Evolutionary conservation across 345 rosid species (phyloP), one percentile per base, ranked within the genome.

Genomic region (Hevea brasiliensis): DNA sequence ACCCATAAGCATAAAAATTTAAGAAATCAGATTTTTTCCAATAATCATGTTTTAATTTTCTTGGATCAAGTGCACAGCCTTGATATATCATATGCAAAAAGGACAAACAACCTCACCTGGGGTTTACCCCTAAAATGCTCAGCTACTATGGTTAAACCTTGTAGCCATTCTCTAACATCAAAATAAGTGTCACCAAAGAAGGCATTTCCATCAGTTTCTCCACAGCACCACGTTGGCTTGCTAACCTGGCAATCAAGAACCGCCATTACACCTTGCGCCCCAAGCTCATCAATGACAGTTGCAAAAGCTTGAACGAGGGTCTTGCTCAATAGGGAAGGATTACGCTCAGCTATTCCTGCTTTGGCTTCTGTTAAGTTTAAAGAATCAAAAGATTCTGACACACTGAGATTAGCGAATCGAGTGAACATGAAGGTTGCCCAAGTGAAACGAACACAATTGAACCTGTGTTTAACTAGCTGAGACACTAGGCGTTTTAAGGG

Each of bases 251-350:
- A 73, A 61, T 78, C 81, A 53, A 77, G 76, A 37, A 72, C 14
- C 7, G 47, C 17, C 76, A 72, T 60, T 12, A 77, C 42, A 9
- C 76, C 74, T 9, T 77, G 74, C 9, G 12, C 29, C 10, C 80
- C 85, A 12, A 81, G 72, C 57, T 62, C 78, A 55, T 69, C 77
- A 71, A 83, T 61, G 1, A 77, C 85, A 8, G 72, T 27, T 13
- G 68, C 75, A 44, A 61, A 85, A 27, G 83, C 86, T 51, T 72
- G 50, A 63, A 74, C 8, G 1, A 40, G 74, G 0, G 83, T 76
- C 81, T 55, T 67, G 58, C 21, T n/a, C 64, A 77, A 20, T 21
- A 77, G 8, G 0, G 6, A 44, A 45, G 79, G 86, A 67, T 83
- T 85, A 67, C 74, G 17, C 67, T 53, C 67, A 21, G 67, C 51